phyloP scores from a whole-genome alignment of 139 green algal species.

The Edaphochlamys debaryana region DNA sequence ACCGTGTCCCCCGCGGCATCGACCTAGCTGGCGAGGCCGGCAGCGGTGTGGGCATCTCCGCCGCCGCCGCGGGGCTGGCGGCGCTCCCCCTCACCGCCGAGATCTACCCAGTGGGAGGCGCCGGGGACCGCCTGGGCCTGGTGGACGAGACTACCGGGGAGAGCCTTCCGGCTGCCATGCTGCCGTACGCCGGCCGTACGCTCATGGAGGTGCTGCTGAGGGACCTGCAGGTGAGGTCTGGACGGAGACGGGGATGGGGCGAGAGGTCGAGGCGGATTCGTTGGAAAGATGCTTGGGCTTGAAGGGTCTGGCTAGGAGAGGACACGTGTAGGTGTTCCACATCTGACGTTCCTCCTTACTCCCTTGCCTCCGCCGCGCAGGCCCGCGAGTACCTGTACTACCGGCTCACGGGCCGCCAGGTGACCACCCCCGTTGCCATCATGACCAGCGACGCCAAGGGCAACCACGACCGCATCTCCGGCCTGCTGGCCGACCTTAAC shows the following conservation, averaged over 20 bases:
- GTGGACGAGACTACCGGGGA: constrained; percentile 87
- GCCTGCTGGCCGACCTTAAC: constrained; percentile 65
- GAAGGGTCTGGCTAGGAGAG: too few species aligned
- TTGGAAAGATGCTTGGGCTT: background rate
- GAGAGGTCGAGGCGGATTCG: background rate
- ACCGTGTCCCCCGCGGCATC: constrained; percentile 73
- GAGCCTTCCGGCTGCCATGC: constrained; percentile 90
- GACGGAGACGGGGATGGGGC: background rate
- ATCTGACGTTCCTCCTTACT: too few species aligned
- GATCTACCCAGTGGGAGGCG: constrained; percentile 95
- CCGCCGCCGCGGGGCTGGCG: constrained; percentile 68
- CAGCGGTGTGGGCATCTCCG: constrained; percentile 46
- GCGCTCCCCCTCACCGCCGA: constrained; percentile 90
- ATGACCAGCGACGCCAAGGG: constrained; percentile 98
- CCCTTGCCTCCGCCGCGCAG: too few species aligned
- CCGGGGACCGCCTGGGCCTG: constrained; percentile 93
- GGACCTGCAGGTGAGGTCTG: constrained; percentile 88
- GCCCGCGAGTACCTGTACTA: constrained; percentile 96
- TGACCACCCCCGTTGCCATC: constrained; percentile 92
- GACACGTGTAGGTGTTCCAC: too few species aligned
- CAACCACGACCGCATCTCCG: constrained; percentile 87
- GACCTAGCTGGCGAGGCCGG: constrained; percentile 71
- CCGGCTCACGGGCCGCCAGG: constrained; percentile 80
- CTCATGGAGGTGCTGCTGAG: constrained; percentile 93
- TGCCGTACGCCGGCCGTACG: constrained; percentile 92